Base-by-base conservation (phyloP, 2,329 filamentous ascomycete genomes). In the Sclerotinia subarctica region DNA sequence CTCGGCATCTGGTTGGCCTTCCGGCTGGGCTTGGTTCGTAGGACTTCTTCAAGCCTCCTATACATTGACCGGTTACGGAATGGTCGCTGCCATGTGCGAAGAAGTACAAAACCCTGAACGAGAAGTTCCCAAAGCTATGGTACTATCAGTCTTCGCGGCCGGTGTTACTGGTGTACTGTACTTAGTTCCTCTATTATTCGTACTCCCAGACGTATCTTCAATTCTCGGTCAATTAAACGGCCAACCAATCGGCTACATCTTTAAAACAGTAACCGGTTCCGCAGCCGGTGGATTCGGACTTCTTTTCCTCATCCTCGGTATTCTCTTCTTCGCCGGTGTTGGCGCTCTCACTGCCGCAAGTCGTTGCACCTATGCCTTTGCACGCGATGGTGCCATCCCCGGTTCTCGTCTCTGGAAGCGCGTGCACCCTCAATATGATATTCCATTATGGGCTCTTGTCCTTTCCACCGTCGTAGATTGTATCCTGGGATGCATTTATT, bases 401-500 rank as follows among this genome's bases (percentile, higher is more conserved):
- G 89, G 88, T 0, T 89, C 88, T 71, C 81, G 82, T 35, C 77
- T 90, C 15, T 93, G 89, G 89, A 83, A 83, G 63, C 82, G 81
- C 57, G 89, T 93, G 54, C 86, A 91, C 78, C 82, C 82, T 69
- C 81, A 80, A 3, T 83, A 92, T 63, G 87, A 89, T 68, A 87
- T 94, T 66, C 91, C 92, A 0, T 80, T 94, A 1, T 87, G 83
- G 81, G 90, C 88, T 1, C 82, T 94, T 8, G 80, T 88, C 3
- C 82, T 94, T 2, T 92, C 90, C 0, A 88, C 90, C 0, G 75
- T 82, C 0, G 86, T 94, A 54, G 88, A 91, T 77, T 90, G 87
- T 72, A 79, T 93, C 15, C 83, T 94, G 0, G 91, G 90, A 0
- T 83, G 91, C 72, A 93, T 94, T 78, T 94, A 92, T 80, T 92